Percentiles rank a stretch among this genome's conserved stretches.
Conservation (phyloP, 768 basidiomycete species). For the Chiua virens region DNA sequence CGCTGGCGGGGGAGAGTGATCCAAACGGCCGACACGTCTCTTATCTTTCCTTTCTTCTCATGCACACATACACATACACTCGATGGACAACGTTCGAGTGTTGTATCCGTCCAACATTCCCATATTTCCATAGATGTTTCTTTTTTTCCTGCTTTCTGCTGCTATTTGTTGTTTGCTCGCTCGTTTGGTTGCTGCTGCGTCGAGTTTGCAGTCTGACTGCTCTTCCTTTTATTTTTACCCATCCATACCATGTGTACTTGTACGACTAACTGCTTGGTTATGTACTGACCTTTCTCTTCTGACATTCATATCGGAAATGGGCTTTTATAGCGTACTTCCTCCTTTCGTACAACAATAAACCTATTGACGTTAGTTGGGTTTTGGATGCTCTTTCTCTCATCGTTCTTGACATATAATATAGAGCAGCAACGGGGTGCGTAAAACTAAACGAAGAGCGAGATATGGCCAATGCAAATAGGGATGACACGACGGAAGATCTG, state of each 20-base stretch:
- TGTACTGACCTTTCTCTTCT: conserved; percentile 4
- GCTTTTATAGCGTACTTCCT: no score
- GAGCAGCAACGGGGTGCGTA: no score
- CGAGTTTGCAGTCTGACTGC: neutral
- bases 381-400: no score
- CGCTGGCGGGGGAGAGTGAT: conserved; percentile 62
- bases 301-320: no score
- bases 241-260: conserved; percentile 18
- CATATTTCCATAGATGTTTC: conserved; percentile 10
- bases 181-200: neutral
- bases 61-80: neutral
- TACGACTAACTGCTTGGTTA: conserved; percentile 17
- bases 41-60: no score
- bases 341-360: no score
- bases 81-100: neutral
- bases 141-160: conserved; percentile 8
- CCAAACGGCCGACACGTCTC: neutral
- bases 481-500: no score
- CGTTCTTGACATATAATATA: no score
- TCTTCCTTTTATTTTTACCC: conserved; percentile 4
- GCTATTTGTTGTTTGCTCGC: conserved; percentile 11
- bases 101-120: conserved; percentile 7
- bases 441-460: no score
- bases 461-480: no score
- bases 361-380: no score